Evolutionary conservation across 2,329 filamentous ascomycete genomes (phyloP), one percentile per base, ranked within the genome.

Genomic region (Ceratocystis variospora): DNA sequence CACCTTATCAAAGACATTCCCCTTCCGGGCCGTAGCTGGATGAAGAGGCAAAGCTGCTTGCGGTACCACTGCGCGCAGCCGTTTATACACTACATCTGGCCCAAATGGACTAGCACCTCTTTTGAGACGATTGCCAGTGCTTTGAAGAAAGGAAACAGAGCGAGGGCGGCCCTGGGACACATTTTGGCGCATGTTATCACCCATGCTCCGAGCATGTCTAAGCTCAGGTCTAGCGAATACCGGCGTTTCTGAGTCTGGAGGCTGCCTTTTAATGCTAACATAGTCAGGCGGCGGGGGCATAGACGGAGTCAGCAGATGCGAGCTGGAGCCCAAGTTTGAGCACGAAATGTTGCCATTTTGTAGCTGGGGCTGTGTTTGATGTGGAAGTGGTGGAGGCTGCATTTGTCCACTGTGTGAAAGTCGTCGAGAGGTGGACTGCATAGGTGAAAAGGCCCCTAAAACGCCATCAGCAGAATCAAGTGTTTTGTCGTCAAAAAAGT

Each of bases 401-500:
- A 68, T 66, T 53, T 65, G 68, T 3, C 63, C 63, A 22, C 12
- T 44, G 1, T 41, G 25, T 17, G 61, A 61, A 59, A 59, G 53
- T 8, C 28, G 53, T 59, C 28, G 19, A 5, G 53, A 31, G 15
- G 15, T 33, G 10, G 10, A 46, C 31, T 19, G 33, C 61, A 45
- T 46, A 12, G 59, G 63, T 17, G 62, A 64, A 25, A 62, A 61
- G n/a, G n/a, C 46, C 6, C 48, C 65, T n/a, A 17, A 61, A 22
- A 64, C 12, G 17, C 63, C 19, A 62, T 64, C 66, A 37, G 19
- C 44, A 8, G 48, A 37, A 55, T 59, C 53, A 4, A 59, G 28
- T 33, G 53, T 17, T 22, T 64, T 64, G 10, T 87, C 85, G 71
- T 93, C 88, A 70, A 93, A 93, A 74, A 92, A 93, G 72, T 83